Evolutionary conservation across 2,329 filamentous ascomycete genomes (phyloP).

Genomic region (Pseudocercospora ulei): DNA sequence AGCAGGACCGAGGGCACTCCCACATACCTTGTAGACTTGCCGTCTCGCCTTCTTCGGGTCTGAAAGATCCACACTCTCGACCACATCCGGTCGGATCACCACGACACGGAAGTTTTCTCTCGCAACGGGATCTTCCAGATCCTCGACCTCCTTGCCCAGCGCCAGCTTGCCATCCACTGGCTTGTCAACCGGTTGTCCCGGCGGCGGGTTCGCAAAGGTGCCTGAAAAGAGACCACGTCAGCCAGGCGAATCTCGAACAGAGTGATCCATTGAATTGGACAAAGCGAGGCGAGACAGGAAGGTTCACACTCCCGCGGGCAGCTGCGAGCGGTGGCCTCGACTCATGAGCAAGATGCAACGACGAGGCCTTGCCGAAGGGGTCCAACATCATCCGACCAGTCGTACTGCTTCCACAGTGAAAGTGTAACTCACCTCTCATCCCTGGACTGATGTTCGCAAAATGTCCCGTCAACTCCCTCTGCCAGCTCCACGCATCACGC

Average conservation of each 20-base stretch:
- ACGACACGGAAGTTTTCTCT: constrained; percentile 74
- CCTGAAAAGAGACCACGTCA: constrained; percentile 35
- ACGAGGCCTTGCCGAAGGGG: too few species aligned
- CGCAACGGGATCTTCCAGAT: constrained; percentile 60
- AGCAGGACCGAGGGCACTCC: not conserved
- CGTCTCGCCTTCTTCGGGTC: constrained; percentile 54
- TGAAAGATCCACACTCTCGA: constrained; percentile 64
- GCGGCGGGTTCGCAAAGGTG: constrained; percentile 54
- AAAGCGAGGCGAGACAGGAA: not conserved
- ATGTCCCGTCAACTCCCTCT: constrained; percentile 67
- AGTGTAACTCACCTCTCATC: constrained; percentile 60
- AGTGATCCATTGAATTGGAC: too few species aligned
- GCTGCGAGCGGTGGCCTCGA: too few species aligned
- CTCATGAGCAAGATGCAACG: too few species aligned
- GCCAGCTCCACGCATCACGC: constrained; percentile 61
- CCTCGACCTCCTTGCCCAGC: constrained; percentile 56
- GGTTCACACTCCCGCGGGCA: too few species aligned
- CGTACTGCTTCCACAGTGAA: too few species aligned
- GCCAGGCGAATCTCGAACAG: not conserved
- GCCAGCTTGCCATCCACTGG: constrained; percentile 39
- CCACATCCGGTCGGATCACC: constrained; percentile 69
- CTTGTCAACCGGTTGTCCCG: constrained; percentile 40
- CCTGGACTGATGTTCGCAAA: constrained; percentile 80
- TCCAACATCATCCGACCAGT: too few species aligned
- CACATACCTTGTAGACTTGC: constrained; percentile 51